Evolutionary conservation across 352 stramenopile species (phyloP), one percentile per base, ranked within the genome.

Genomic region (Phytopythium ostracodes): DNA sequence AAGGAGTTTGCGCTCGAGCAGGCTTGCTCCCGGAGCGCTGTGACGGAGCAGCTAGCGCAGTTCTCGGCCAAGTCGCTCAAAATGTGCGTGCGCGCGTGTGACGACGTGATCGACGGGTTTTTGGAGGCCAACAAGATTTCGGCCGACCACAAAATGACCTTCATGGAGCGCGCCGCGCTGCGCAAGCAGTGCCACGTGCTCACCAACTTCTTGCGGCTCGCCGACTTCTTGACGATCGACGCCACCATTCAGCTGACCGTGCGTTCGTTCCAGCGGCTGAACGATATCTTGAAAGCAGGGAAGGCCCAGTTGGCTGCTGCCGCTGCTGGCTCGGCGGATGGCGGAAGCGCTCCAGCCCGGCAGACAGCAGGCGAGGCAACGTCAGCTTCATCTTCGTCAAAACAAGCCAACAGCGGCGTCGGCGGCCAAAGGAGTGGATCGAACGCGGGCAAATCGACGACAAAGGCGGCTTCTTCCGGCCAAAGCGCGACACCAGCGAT

Each of bases 131-230:
- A 98, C 75, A 93, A 96, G 46, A 98, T 98, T 67, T 84, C 89
- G 0, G 76, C 91, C 0, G 89, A 97, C 51, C 89, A 97, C 70
- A 97, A 96, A 50, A 98, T 98, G 94, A 98, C 92, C 8, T 98
- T 98, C 67, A 98, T 98, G 94, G 94, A 98, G 69, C 76, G 92
- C 20, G 94, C 95, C 2, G 85, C 88, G 4, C 63, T 98, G 43
- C 84, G 94, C 4, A 94, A 92, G 44, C 89, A 98, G 56, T 98
- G 94, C 63, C 87, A 88, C 6, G 91, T 79, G 42, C 69, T 98
- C 22, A 98, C 91, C 2, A 92, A 94, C 43, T 98, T 98, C 61
- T 59, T 98, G 14, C 84, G 91, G 0, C 75, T 98, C 9, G 88
- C 91, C 12, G 94, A 98, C 67, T 97, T 98, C 43, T 62, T 97